Evolutionary conservation across 352 stramenopile genomes (phyloP).

Genomic region (Phytophthora hybrid): DNA sequence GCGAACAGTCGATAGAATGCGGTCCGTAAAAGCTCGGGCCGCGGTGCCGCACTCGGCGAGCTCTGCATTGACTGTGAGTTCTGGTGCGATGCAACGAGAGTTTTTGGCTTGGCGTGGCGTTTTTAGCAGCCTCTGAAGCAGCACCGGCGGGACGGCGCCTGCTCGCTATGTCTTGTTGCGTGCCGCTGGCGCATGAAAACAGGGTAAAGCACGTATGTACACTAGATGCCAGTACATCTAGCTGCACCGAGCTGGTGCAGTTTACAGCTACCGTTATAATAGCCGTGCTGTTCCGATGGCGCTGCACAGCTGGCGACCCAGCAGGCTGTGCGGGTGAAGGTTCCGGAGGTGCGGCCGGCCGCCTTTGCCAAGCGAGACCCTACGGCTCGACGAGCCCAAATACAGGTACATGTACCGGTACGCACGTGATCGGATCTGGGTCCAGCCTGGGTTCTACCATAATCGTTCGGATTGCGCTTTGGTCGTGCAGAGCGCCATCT

Average conservation of each 20-base stretch:
- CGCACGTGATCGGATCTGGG: slow-evolving; percentile 15
- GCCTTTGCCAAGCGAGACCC: slow-evolving; percentile 16
- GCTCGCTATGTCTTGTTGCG: too few species aligned
- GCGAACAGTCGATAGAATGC: slow-evolving; percentile 13
- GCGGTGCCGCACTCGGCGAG: too few species aligned
- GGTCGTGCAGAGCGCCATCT: slow-evolving; percentile 8
- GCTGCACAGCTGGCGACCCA: slow-evolving; percentile 23
- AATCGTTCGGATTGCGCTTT: slow-evolving; percentile 33
- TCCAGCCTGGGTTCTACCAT: background rate
- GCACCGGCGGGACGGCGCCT: slow-evolving; percentile 20
- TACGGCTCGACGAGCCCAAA: background rate
- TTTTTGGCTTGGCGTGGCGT: slow-evolving; percentile 1
- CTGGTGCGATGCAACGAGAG: background rate
- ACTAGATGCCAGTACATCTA: background rate
- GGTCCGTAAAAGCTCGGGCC: slow-evolving; percentile 13
- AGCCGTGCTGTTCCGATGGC: slow-evolving; percentile 5
- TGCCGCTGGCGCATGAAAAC: background rate
- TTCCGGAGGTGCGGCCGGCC: slow-evolving; percentile 34
- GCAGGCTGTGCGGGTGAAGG: slow-evolving; percentile 25
- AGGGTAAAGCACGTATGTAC: too few species aligned
- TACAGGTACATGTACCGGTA: too few species aligned
- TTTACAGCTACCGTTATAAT: too few species aligned
- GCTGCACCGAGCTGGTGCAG: background rate
- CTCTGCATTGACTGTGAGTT: too few species aligned
- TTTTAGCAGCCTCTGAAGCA: slow-evolving; percentile 30